A percentile compares a stretch with the other conserved stretches of the same genome.
phyloP scores from a whole-genome alignment of 2,329 filamentous ascomycete species.

The Colletotrichum sp. region DNA sequence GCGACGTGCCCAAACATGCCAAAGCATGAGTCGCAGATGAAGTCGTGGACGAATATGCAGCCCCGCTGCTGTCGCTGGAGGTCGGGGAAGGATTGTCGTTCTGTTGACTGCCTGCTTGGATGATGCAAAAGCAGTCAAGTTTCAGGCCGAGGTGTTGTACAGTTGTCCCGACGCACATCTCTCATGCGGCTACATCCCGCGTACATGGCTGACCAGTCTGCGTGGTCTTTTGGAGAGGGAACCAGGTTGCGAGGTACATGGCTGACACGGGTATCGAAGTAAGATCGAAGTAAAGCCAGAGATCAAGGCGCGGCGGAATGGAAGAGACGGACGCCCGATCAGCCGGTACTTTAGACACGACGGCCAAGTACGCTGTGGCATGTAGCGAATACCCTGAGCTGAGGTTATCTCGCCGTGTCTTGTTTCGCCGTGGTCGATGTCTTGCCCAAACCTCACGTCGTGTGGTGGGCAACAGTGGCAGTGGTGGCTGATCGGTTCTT shows the following conservation, averaged over 20 bases:
- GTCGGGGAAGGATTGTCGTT: background rate
- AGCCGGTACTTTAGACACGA: background rate
- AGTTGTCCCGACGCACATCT: slow-evolving; percentile 2
- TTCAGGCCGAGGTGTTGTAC: slow-evolving; percentile 2
- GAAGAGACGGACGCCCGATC: background rate
- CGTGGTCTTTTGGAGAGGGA: background rate
- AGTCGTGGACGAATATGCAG: background rate
- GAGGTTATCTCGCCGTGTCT: background rate
- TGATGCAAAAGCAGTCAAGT: background rate
- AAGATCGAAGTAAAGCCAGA: background rate
- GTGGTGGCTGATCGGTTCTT: slow-evolving; percentile 2
- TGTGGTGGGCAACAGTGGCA: background rate
- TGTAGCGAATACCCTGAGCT: background rate
- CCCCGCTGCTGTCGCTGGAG: background rate
- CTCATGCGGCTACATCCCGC: slow-evolving; percentile 5
- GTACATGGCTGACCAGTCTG: background rate
- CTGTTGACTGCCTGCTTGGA: background rate
- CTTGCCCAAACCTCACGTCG: background rate
- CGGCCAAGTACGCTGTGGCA: background rate
- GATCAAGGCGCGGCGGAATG: background rate
- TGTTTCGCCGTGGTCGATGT: background rate
- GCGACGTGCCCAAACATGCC: background rate
- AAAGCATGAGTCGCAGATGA: background rate
- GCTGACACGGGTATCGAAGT: background rate
- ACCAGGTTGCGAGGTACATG: background rate